These are phyloP conservation scores for Neurospora cerealis DNA, from an alignment of 495 filamentous ascomycete genomes.

Conservation along the genomic window DNA sequence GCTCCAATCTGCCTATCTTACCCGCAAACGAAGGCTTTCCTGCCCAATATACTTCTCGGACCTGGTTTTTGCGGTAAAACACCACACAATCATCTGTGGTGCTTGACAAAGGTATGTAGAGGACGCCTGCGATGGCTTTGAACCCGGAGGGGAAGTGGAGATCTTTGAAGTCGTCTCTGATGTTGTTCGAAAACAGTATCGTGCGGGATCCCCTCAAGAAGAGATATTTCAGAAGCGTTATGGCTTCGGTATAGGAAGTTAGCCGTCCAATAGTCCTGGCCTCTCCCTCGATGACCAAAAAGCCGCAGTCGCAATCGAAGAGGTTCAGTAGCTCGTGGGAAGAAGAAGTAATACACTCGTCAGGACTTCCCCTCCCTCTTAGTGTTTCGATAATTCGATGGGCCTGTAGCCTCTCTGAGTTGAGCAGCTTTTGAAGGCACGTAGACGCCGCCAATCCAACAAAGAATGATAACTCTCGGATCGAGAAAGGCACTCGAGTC, in stretches of 20 bases:
- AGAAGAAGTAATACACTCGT: slow-evolving; percentile 74
- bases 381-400: slow-evolving; percentile 58
- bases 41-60: slow-evolving; percentile 71
- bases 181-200: slow-evolving; percentile 59
- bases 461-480: slow-evolving; percentile 72
- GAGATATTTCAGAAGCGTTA: slow-evolving; percentile 69
- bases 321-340: slow-evolving; percentile 71
- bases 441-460: slow-evolving; percentile 67
- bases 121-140: slow-evolving; percentile 57
- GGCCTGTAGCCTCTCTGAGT: slow-evolving; percentile 62
- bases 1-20: slow-evolving; percentile 55
- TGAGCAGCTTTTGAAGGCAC: slow-evolving; percentile 72
- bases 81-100: slow-evolving; percentile 70
- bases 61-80: slow-evolving; percentile 65
- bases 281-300: slow-evolving; percentile 66
- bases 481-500: slow-evolving; percentile 71
- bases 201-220: slow-evolving; percentile 55
- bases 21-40: slow-evolving; percentile 64
- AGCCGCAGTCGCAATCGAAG: slow-evolving; percentile 72
- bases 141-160: slow-evolving; percentile 64
- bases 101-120: slow-evolving; percentile 64
- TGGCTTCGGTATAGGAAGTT: slow-evolving; percentile 58
- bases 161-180: slow-evolving; percentile 63
- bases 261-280: slow-evolving; percentile 66
- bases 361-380: slow-evolving; percentile 61